Evolutionary conservation across 2,329 filamentous ascomycete genomes (phyloP).

Genomic region (Ceratocystis variospora): DNA sequence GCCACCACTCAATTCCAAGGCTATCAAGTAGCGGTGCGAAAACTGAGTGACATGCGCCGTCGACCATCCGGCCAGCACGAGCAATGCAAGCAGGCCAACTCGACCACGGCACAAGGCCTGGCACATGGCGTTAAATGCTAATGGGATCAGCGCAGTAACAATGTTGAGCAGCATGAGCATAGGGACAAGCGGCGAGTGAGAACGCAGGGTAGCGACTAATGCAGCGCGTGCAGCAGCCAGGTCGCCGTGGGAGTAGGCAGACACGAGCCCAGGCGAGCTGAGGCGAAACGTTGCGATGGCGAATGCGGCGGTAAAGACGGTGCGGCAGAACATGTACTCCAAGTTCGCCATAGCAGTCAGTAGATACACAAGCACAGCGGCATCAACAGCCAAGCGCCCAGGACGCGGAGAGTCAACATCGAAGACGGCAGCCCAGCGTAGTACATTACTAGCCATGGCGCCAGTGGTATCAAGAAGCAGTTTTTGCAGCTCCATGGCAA

Average conservation of each 20-base stretch:
- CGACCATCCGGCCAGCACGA: constrained; percentile 17
- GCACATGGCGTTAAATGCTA: constrained; percentile 17
- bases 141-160: constrained; percentile 19
- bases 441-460: constrained; percentile 16
- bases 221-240: constrained; percentile 11
- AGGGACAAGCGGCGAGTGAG: constrained; percentile 17
- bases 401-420: constrained; percentile 18
- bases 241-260: constrained; percentile 12
- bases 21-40: constrained; percentile 28
- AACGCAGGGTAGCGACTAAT: constrained; percentile 17
- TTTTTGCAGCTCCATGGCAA: constrained; percentile 21
- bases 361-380: constrained; percentile 17
- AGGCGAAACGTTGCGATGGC: constrained; percentile 14
- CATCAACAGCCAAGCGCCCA: constrained; percentile 12
- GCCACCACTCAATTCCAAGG: constrained; percentile 29
- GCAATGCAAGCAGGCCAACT: constrained; percentile 16
- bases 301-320: constrained; percentile 15
- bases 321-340: constrained; percentile 17
- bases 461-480: constrained; percentile 14
- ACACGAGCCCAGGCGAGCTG: constrained; percentile 12
- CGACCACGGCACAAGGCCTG: constrained; percentile 7
- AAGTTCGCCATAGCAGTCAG: constrained; percentile 18
- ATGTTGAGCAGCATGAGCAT: constrained; percentile 21
- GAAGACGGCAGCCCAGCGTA: constrained; percentile 17
- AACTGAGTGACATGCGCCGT: constrained; percentile 23